A percentile compares a stretch with the other conserved stretches of the same genome.
phyloP scores from a whole-genome alignment of 1,284 basidiomycete species.

The Cutaneotrichosporon cutaneum region DNA sequence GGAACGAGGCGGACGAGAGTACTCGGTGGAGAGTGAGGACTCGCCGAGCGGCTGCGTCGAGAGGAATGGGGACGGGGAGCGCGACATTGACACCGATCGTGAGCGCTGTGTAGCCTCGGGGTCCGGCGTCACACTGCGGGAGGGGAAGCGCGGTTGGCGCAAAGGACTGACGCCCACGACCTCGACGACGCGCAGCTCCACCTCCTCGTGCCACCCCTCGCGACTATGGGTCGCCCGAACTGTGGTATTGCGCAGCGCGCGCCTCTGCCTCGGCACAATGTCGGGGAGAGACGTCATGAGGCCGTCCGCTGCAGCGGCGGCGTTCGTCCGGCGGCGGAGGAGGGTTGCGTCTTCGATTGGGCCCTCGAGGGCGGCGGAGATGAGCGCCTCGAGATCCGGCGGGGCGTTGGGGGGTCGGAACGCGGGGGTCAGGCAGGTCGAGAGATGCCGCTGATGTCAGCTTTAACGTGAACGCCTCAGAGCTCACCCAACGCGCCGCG shows the following conservation, averaged over 20 bases:
- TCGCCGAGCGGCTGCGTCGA: constrained; percentile 45
- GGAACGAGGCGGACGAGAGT: constrained; percentile 19
- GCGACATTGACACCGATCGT: constrained; percentile 1
- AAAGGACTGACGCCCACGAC: constrained; percentile 28
- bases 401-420: constrained; percentile 42
- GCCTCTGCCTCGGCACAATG: neutral
- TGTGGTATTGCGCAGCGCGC: constrained; percentile 25
- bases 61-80: neutral
- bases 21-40: constrained; percentile 34
- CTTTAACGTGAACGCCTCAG: too few species aligned
- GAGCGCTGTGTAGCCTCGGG: neutral
- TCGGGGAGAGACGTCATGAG: neutral
- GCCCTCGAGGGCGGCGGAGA: constrained; percentile 30
- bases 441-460: constrained; percentile 40
- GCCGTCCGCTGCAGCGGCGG: constrained; percentile 11
- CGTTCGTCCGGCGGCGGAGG: constrained; percentile 14
- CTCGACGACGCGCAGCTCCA: constrained; percentile 28
- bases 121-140: neutral
- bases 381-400: constrained; percentile 39
- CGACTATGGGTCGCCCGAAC: constrained; percentile 34
- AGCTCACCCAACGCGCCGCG: constrained; percentile 41
- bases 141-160: neutral
- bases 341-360: constrained; percentile 16
- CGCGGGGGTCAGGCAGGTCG: constrained; percentile 41
- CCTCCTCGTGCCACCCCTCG: constrained; percentile 39